A percentile compares a stretch with the other conserved stretches of the same genome.
phyloP scores from a whole-genome alignment of 2,329 filamentous ascomycete genomes.

The Hypoxylon sp. region DNA sequence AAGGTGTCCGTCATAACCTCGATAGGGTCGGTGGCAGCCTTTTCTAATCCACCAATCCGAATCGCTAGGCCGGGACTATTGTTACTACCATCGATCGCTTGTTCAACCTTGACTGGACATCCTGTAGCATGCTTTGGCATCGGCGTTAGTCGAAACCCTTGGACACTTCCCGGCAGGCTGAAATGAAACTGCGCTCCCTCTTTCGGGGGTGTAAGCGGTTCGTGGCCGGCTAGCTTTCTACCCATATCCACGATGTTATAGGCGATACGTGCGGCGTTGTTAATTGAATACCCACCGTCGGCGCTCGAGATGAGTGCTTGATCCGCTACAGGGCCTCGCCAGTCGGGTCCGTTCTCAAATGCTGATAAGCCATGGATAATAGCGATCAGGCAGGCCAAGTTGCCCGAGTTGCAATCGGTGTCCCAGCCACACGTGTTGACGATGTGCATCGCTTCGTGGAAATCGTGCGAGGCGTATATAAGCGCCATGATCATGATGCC shows the following conservation, averaged over 20 bases:
- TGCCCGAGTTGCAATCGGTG: slow-evolving; percentile 51
- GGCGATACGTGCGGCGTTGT: slow-evolving; percentile 47
- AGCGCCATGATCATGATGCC: slow-evolving; percentile 47
- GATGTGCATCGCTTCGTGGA: slow-evolving; percentile 48
- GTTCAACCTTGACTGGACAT: slow-evolving; percentile 4
- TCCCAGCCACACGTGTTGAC: slow-evolving; percentile 50
- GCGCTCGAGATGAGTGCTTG: slow-evolving; percentile 48
- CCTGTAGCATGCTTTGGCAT: background rate
- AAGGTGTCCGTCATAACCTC: slow-evolving; percentile 42
- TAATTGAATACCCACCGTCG: slow-evolving; percentile 49
- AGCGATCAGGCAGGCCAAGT: slow-evolving; percentile 48
- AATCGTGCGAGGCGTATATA: slow-evolving; percentile 43
- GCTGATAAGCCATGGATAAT: slow-evolving; percentile 47
- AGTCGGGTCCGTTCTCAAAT: slow-evolving; percentile 43
- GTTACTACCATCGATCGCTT: background rate
- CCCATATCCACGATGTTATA: slow-evolving; percentile 44
- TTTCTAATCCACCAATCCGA: slow-evolving; percentile 6
- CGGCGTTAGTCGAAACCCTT: slow-evolving; percentile 42
- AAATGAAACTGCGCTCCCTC: slow-evolving; percentile 50
- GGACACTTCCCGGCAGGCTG: slow-evolving; percentile 47
- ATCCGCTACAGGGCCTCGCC: slow-evolving; percentile 48
- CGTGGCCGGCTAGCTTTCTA: slow-evolving; percentile 35
- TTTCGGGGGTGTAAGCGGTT: slow-evolving; percentile 39
- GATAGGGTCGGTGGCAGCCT: slow-evolving; percentile 1
- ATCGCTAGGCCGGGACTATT: slow-evolving; percentile 7